These are phyloP conservation scores for Ganoderma boninense DNA, from an alignment of 1,284 basidiomycete genomes.

Conservation along the genomic window DNA sequence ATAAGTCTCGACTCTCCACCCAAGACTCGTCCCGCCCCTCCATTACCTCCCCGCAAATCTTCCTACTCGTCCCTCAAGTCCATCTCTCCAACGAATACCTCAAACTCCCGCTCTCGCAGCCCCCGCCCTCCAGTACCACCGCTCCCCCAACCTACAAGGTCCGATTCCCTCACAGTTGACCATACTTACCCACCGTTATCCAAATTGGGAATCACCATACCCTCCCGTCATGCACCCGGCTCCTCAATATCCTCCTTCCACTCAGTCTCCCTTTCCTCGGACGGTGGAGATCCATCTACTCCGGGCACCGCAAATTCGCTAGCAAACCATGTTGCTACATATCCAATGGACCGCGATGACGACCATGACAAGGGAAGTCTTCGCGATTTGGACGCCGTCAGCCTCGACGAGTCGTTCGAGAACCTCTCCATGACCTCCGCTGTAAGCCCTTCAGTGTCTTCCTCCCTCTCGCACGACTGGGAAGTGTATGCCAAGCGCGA, in stretches of 20 bases:
- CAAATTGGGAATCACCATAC: constrained; percentile 46
- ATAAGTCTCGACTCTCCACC: constrained; percentile 61
- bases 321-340: constrained; percentile 54
- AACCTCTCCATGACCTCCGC: constrained; percentile 58
- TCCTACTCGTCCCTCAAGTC: constrained; percentile 60
- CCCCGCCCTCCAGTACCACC: constrained; percentile 24
- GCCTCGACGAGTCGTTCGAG: constrained; percentile 76
- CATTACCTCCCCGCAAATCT: constrained; percentile 72
- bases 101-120: constrained; percentile 37
- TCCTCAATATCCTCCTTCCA: constrained; percentile 84
- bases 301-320: constrained; percentile 46
- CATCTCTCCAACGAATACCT: constrained; percentile 43
- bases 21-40: constrained; percentile 49
- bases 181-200: constrained; percentile 63
- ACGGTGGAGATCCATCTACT: constrained; percentile 56
- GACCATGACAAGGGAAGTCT: constrained; percentile 36
- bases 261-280: constrained; percentile 80
- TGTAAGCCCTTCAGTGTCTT: constrained; percentile 37
- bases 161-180: constrained; percentile 58
- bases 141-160: constrained; percentile 11
- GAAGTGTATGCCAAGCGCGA: constrained; percentile 40
- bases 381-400: constrained; percentile 58
- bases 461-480: constrained; percentile 39
- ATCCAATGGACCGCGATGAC: constrained; percentile 53
- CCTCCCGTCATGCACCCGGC: constrained; percentile 59